Evolutionary conservation across 2,329 filamentous ascomycete species (phyloP).

Genomic region (Cladophialophora immunda): DNA sequence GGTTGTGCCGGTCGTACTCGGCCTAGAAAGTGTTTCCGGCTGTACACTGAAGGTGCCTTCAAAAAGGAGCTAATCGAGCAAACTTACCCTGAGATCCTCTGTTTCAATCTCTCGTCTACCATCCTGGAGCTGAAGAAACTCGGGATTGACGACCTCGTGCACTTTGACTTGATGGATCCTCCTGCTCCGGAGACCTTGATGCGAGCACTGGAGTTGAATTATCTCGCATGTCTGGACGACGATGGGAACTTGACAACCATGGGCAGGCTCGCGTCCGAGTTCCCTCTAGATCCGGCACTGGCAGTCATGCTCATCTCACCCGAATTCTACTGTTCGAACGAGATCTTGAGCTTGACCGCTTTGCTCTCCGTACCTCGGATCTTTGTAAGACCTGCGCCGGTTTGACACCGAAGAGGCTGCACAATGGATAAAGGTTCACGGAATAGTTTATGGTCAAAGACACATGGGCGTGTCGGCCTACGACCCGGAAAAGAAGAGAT

Average conservation of each 20-base stretch:
- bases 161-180: slow-evolving; percentile 99
- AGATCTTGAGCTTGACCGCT: slow-evolving; percentile 93
- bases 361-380: slow-evolving; percentile 94
- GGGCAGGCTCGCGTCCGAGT: slow-evolving; percentile 88
- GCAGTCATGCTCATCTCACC: slow-evolving; percentile 98
- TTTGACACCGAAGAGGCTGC: too few species aligned
- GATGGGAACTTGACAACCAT: slow-evolving; percentile 90
- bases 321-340: slow-evolving; percentile 98
- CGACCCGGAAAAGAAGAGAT: too few species aligned
- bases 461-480: too few species aligned
- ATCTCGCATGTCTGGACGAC: slow-evolving; percentile 93
- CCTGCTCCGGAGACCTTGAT: slow-evolving; percentile 98
- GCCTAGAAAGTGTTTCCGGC: slow-evolving; percentile 95
- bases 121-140: slow-evolving; percentile 98
- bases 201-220: slow-evolving; percentile 96
- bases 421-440: too few species aligned
- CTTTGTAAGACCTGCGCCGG: slow-evolving; percentile 84
- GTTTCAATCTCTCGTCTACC: slow-evolving; percentile 93
- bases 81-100: slow-evolving; percentile 93
- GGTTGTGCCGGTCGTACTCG: slow-evolving; percentile 99
- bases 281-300: slow-evolving; percentile 90
- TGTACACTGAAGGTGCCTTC: slow-evolving; percentile 95
- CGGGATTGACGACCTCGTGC: slow-evolving; percentile 91
- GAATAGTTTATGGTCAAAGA: too few species aligned
- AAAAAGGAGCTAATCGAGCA: slow-evolving; percentile 98